Evolutionary conservation across 768 basidiomycete species (phyloP), one percentile per base, ranked within the genome.

Genomic region (Termitomyces sp.): DNA sequence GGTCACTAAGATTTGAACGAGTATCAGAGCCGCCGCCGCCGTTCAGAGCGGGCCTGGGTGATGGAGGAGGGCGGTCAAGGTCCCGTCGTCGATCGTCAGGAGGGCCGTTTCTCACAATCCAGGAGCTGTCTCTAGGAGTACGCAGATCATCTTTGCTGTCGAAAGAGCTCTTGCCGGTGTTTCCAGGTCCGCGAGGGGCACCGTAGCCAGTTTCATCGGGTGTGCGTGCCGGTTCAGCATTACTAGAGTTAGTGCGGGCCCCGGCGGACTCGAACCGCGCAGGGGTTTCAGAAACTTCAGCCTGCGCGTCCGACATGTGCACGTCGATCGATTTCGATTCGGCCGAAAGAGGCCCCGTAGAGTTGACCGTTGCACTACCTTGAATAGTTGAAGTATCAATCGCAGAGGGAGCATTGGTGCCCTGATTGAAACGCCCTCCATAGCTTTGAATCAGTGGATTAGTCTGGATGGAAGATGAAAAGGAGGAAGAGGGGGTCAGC

Each of bases 1-100:
- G 60, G 31, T 61, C 65, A 36, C 57, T 61, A 52, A 55, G 57
- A 50, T 58, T 45, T 49, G 63, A 47, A 47, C 64, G 64, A 55
- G 48, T 44, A 55, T 67, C 65, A 58, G 62, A 47, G 41, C 57
- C 52, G 30, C 52, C 51, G 22, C 51, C 55, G 45, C 59, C 58
- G 22, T 54, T 58, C n/a, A 56, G 51, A 59, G 44, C 46, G 24
- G 64, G 36, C 13, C 65, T 48, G 18, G 67, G 62, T 18, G 63
- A 65, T 22, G 57, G 48, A 47, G 57, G 58, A 9, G 63, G 64
- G 41, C 57, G 67, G 44, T 70, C 71, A 54, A 55, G 45, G 34
- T 75, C 73, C 46, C 62, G 64, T 20, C 66, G 74, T 66, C 60
- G 69, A 54, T 75, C 70, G 52, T 76, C 74, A 49, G 58, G 46